Evolutionary conservation across 2,329 filamentous ascomycete species (phyloP), one percentile per base, ranked within the genome.

Genomic region (Gnomoniopsis smithogilvyi): DNA sequence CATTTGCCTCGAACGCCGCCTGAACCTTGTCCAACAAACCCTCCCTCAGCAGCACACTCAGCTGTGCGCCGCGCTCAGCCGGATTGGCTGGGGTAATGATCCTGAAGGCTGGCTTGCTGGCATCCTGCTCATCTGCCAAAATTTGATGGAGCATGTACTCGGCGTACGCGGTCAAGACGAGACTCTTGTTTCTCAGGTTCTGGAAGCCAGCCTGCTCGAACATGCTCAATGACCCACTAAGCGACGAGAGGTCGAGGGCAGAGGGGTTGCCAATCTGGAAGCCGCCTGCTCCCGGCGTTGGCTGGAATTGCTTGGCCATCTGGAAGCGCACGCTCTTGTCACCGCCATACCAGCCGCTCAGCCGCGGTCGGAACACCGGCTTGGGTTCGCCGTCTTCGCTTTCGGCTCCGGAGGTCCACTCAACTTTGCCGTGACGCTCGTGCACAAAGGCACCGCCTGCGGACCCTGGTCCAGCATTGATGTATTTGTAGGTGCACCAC

Each of bases 401-500:
- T 19, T 76, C 69, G 33, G 67, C 68, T 45, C 76, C 72, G n/a
- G 72, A 66, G 4, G 82, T 78, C 26, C 69, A 69, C 43, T 75
- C 72, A 12, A 90, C 85, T 24, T 72, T 71, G 45, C 88, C 86
- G 69, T 96, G 89, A 43, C 77, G 80, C 69, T 91, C 85, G 71
- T 96, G 91, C 10, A 96, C 89, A 65, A 92, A 96, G 1, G 88
- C 78, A 0, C 89, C 92, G 1, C 85, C 91, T 63, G 96, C 96
- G 17, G 87, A 82, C 3, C 92, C 92, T 0, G 92, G 91, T 0
- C 92, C 92, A 26, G 87, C 86, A 70, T 96, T 96, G 71, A 96
- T 83, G 76, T 96, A 96, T 76, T 96, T 96, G 80, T 96, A 96
- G 19, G 88, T 93, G 74, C 92, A 96, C 92, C 92, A 96, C 56